Evolutionary conservation across 192 early-diverging fungal genomes (phyloP), one percentile per base, ranked within the genome.

Genomic region (Coemansia sp.): DNA sequence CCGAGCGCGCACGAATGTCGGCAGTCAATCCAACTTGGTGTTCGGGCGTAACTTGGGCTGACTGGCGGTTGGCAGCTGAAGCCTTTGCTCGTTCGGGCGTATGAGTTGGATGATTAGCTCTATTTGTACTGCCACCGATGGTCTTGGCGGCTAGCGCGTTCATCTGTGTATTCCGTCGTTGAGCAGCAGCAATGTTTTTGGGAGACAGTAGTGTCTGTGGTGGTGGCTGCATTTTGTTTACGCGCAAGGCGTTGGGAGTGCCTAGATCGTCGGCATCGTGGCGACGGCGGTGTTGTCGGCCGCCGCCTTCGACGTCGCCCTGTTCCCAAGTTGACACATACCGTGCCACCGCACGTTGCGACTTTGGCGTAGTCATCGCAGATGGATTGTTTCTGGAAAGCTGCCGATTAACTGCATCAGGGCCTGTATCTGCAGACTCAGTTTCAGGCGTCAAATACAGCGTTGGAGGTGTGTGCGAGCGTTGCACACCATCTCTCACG

Each of bases 121-220:
- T 25, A 7, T 28, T 17, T 21, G 38, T 37, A 26, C 26, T 15
- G 10, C 42, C 11, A 38, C 17, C 37, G n/a, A 23, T 59, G 4
- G 12, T 4, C 10, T 60, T 36, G 15, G 50, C 57, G 3, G 54
- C 34, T 3, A 66, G 59, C 1, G 42, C 5, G 9, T 65, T 59
- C 2, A 74, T 36, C 15, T 17, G 14, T 19, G 55, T 57, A 40
- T 64, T 68, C 7, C 48, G 55, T 59, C 56, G 66, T 42, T 58
- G 60, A 1, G 69, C 75, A 1, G 66, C 69, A 25, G 69, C 69
- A 48, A 78, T 65, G 25, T 72, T 78, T 37, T 38, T 68, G 10
- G 75, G 75, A 21, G 75, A 78, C 40, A 78, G 54, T 5, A 78
- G 46, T 4, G 75, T 72, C 59, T 71, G 75, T 12, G 75, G 75